Evolutionary conservation across 2,329 filamentous ascomycete genomes (phyloP).

Genomic region (Fusarium floridanum): DNA sequence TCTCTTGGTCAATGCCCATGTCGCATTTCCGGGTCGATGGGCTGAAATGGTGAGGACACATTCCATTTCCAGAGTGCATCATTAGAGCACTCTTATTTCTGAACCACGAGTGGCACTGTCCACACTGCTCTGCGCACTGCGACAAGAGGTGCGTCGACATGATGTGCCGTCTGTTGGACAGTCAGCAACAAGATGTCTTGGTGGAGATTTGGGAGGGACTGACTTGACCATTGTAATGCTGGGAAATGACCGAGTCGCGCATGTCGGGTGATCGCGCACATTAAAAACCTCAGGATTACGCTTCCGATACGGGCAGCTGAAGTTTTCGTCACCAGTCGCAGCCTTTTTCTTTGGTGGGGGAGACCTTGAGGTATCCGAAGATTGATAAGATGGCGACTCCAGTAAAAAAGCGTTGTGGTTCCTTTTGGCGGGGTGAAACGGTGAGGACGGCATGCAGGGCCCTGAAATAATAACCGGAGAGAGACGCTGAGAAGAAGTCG

Average conservation of each 20-base stretch:
- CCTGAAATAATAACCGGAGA: not conserved
- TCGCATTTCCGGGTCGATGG: not conserved
- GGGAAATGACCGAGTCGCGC: not conserved
- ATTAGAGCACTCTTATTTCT: not conserved
- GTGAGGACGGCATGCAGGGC: not conserved
- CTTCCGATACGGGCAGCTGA: conserved; percentile 6
- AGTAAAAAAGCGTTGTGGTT: not conserved
- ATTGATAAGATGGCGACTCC: not conserved
- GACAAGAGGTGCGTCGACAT: not conserved
- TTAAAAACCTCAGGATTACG: conserved; percentile 6
- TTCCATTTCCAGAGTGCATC: not conserved
- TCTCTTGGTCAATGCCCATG: not conserved
- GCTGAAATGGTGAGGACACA: not conserved
- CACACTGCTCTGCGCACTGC: not conserved
- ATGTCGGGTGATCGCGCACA: not conserved
- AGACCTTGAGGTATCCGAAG: not conserved
- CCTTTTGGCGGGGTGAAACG: not conserved
- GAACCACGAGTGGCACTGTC: not conserved
- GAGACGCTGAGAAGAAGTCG: not conserved
- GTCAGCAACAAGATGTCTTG: not conserved
- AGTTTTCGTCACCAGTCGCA: not conserved
- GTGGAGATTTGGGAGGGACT: not conserved
- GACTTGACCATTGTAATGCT: conserved; percentile 9
- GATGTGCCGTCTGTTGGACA: not conserved
- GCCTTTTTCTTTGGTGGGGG: not conserved